phyloP scores from a whole-genome alignment of 768 basidiomycete genomes.

The Russula emetica region DNA sequence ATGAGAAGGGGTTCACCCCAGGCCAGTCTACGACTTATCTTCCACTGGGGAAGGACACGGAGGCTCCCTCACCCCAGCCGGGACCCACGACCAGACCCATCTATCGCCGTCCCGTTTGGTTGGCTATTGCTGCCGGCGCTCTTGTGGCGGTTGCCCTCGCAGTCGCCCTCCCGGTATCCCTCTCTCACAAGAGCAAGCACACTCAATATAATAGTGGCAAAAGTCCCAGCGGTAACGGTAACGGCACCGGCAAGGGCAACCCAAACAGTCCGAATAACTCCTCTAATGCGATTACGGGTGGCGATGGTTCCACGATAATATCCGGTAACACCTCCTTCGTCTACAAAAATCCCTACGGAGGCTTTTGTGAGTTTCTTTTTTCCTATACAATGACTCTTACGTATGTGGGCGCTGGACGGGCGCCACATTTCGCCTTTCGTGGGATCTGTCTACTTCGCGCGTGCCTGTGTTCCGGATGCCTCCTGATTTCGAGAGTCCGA shows the following conservation, averaged over 20 bases:
- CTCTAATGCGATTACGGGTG: slow-evolving; percentile 17
- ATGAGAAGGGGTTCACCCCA: slow-evolving; percentile 2
- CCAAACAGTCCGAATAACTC: slow-evolving; percentile 3
- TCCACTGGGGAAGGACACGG: neutral
- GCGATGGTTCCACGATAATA: slow-evolving; percentile 32
- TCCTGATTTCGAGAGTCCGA: neutral
- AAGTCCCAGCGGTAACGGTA: too few relatives aligned
- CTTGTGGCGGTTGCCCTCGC: slow-evolving; percentile 12
- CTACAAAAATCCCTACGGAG: slow-evolving; percentile 47
- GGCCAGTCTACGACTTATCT: slow-evolving; percentile 7
- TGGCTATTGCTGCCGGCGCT: slow-evolving; percentile 9
- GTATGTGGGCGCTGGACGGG: neutral
- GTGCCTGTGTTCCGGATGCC: neutral
- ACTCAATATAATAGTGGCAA: neutral
- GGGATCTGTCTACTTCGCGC: neutral
- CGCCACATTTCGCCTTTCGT: neutral
- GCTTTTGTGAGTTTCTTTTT: slow-evolving; percentile 35
- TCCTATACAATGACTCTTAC: too few relatives aligned
- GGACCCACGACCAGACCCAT: neutral
- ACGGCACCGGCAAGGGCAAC: neutral
- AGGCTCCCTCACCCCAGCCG: neutral
- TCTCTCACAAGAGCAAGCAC: slow-evolving; percentile 8
- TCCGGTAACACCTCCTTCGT: slow-evolving; percentile 43
- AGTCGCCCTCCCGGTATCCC: slow-evolving; percentile 15
- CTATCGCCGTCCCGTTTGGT: slow-evolving; percentile 11